Base-by-base conservation (phyloP, 805 yeast species). In the Candida stauntonica region DNA sequence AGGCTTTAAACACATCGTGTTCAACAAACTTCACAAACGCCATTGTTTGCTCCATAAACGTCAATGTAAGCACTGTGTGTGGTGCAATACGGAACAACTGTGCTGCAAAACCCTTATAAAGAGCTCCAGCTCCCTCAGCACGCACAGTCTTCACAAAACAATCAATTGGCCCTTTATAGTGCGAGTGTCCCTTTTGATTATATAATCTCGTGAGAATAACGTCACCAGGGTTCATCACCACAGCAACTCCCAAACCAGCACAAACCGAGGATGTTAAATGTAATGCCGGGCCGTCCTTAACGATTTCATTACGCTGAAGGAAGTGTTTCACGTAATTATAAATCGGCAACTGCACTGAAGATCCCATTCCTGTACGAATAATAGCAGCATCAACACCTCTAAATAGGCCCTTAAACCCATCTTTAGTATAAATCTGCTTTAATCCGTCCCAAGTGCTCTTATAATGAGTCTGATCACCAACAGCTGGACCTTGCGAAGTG, bases 171-270 rank as follows among this genome's bases (percentile, higher is more conserved):
- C 95, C 95, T 36, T 67, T 72, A 64, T 93, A 93, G 37, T 84
- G 73, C 54, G 44, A 40, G 15, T 85, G 73, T 34, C 95, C 96
- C 62, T 81, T 85, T 61, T 93, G 98, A 63, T 93, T 93, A 65
- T 91, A 93, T 60, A 93, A 82, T 67, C 99, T 77, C 1, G 99
- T 93, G 64, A 93, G 69, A 36, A 93, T 74, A 31, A 93, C 98
- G 62, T 93, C 99, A 77, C 96, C 88, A 13, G 99, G 98, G 60
- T 89, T 93, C 97, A 93, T 91, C 23, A 86, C 95, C 16, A 89
- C 69, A 36, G 94, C 89, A 23, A 93, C 98, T 51, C 96, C 96
- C 29, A 88, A 59, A 31, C 99, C 99, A 7, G 96, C 81, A 46
- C 73, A 65, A 1, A 89, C 77, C 30, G 88, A 77, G 1, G 96